phyloP scores from a whole-genome alignment of 106 monocot genomes.

The Dendrobium chrysotoxum region DNA sequence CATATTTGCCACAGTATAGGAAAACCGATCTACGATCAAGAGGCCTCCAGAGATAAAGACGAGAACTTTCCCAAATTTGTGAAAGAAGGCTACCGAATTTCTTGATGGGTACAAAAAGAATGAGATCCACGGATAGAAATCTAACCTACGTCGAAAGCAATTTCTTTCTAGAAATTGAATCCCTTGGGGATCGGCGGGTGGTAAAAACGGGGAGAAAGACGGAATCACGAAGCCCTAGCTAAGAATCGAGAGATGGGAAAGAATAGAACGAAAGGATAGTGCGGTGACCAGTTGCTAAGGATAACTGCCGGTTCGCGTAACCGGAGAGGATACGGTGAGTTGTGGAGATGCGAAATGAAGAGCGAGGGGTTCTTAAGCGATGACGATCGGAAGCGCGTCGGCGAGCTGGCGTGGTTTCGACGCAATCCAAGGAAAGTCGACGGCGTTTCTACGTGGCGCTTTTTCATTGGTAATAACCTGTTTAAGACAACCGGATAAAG shows the following conservation, averaged over 20 bases:
- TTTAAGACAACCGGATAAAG: not conserved
- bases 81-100: not conserved
- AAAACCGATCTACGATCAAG: not conserved
- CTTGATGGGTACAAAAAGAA: not conserved
- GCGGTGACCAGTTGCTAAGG: not conserved
- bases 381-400: not conserved
- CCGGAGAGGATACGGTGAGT: not conserved
- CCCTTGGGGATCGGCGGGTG: not conserved
- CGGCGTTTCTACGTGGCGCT: constrained; percentile 5
- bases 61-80: not conserved
- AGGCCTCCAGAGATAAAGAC: not conserved
- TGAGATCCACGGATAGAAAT: not conserved
- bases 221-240: no score
- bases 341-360: not conserved
- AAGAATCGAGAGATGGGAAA: not conserved
- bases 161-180: not conserved
- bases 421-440: not conserved
- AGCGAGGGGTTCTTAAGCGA: not conserved
- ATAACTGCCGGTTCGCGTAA: not conserved
- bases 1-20: not conserved
- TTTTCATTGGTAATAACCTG: not conserved
- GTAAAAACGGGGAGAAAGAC: not conserved
- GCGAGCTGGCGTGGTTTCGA: not conserved
- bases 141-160: not conserved
- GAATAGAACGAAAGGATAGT: not conserved